These are phyloP conservation scores for Crassisporium funariophilum DNA, from an alignment of 768 basidiomycete genomes.

Conservation along the genomic window DNA sequence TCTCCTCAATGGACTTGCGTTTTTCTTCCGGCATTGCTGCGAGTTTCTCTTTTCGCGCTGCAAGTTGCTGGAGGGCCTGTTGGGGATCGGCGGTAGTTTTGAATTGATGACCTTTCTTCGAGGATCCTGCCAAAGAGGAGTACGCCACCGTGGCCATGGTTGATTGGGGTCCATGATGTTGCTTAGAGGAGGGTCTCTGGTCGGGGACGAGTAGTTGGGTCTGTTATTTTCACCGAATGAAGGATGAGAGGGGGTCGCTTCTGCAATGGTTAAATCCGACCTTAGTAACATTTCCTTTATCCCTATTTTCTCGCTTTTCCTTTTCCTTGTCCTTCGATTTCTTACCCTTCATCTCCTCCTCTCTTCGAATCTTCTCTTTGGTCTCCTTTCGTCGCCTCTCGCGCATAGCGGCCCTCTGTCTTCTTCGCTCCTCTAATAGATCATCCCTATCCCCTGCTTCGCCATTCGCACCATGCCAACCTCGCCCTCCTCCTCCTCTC, in stretches of 20 bases:
- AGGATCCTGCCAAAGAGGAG: slow-evolving; percentile 56
- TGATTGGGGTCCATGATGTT: slow-evolving; percentile 35
- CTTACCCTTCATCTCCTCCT: slow-evolving; percentile 58
- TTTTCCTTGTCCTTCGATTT: slow-evolving; percentile 41
- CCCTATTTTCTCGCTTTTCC: slow-evolving; percentile 35
- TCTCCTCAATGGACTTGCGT: slow-evolving; percentile 76
- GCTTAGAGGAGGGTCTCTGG: slow-evolving; percentile 22
- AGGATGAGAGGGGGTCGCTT: not conserved
- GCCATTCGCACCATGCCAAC: no score
- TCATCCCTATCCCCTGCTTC: slow-evolving; percentile 75
- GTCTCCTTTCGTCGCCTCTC: slow-evolving; percentile 87
- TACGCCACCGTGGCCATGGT: slow-evolving; percentile 70
- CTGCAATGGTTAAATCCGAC: slow-evolving; percentile 36
- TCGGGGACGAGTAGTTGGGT: slow-evolving; percentile 76
- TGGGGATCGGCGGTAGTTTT: slow-evolving; percentile 80
- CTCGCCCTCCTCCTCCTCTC: slow-evolving; percentile 35
- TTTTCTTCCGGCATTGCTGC: slow-evolving; percentile 81
- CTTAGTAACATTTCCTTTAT: slow-evolving; percentile 53
- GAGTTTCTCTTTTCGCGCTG: slow-evolving; percentile 76
- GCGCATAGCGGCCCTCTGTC: slow-evolving; percentile 77
- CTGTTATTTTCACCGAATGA: slow-evolving; percentile 35
- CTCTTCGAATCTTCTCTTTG: slow-evolving; percentile 74
- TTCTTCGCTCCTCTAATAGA: slow-evolving; percentile 76
- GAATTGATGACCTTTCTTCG: slow-evolving; percentile 54
- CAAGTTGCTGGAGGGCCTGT: slow-evolving; percentile 82